Conservation (phyloP, 768 basidiomycete species). For the Mycena leptocephala region DNA sequence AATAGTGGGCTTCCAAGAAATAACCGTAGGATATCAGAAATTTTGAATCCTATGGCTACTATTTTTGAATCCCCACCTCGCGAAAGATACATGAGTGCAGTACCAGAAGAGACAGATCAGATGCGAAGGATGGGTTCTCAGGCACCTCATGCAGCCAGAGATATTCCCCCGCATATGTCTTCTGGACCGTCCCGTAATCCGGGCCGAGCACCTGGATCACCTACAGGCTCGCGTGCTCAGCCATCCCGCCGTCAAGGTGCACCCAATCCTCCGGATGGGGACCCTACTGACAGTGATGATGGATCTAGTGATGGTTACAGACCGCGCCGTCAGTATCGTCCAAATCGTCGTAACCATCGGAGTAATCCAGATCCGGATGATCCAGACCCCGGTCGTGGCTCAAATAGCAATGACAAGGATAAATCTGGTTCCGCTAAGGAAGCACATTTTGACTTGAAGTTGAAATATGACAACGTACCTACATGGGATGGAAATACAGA, state of each 20-base stretch:
- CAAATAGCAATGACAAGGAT: no score
- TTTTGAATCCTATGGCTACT: not conserved
- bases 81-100: not conserved
- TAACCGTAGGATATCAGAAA: not conserved
- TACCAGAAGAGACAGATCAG: not conserved
- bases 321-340: no score
- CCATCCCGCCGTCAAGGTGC: no score
- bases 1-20: not conserved
- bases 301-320: no score
- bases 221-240: no score
- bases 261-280: no score
- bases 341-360: no score
- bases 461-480: constrained; percentile 49
- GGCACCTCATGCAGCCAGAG: not conserved
- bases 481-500: constrained; percentile 51
- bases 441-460: constrained; percentile 50
- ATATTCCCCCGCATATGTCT: not conserved
- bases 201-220: no score
- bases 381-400: no score
- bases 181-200: no score
- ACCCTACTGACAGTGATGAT: no score
- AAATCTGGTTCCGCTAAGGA: no score
- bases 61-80: not conserved
- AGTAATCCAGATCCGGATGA: not conserved
- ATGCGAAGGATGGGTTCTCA: not conserved